Conservation (phyloP, 306 rosid species). For the Gynostemma pentaphyllum region DNA sequence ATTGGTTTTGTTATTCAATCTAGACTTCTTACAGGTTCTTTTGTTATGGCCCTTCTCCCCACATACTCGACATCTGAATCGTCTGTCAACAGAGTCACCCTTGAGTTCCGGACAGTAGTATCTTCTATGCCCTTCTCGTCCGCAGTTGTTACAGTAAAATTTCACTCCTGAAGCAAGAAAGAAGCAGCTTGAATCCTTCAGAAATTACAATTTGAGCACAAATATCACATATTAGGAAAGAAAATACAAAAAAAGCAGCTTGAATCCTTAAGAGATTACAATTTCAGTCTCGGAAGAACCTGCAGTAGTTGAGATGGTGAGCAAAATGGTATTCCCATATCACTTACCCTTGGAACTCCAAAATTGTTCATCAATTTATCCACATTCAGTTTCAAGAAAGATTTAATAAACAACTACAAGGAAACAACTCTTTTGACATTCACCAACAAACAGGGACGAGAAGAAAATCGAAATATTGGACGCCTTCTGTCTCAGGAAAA, state of each 20-base stretch:
- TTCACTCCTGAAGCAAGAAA: conserved; percentile 47
- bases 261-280: not conserved
- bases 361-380: not conserved
- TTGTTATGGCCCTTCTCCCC: conserved; percentile 80
- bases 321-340: not conserved
- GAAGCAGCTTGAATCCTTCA: too few species aligned
- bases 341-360: not conserved
- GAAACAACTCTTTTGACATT: too few species aligned
- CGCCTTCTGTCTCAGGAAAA: too few species aligned
- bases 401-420: too few species aligned
- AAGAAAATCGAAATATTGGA: not conserved
- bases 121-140: conserved; percentile 85
- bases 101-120: conserved; percentile 80
- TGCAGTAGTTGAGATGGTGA: not conserved
- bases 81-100: conserved; percentile 25
- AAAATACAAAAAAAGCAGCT: not conserved
- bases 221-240: not conserved
- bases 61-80: conserved; percentile 43
- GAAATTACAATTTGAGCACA: conserved; percentile 6
- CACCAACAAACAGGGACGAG: too few species aligned
- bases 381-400: not conserved
- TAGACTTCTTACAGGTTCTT: conserved; percentile 54
- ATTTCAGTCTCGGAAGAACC: not conserved
- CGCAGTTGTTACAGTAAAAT: conserved; percentile 75
- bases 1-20: conserved; percentile 14